Conservation (phyloP, 345 rosid genomes). For the Eucalyptus marginata region DNA sequence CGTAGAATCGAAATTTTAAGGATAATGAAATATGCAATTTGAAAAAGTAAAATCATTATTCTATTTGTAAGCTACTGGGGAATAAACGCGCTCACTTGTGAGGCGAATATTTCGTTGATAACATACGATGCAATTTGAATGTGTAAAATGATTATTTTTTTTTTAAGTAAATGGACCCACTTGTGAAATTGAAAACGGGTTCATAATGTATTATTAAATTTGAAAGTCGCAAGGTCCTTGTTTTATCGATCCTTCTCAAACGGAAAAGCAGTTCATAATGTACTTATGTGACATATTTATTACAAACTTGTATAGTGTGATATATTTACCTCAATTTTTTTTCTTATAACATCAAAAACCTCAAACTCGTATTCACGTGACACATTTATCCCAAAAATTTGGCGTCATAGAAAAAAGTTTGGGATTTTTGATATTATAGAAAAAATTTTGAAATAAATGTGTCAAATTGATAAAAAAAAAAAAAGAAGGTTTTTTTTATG, state of each 20-base stretch:
- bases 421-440: no score
- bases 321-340: no score
- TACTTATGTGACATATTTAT: no score
- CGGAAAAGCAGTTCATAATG: neutral
- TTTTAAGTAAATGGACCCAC: neutral
- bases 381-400: no score
- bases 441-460: no score
- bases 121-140: neutral
- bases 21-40: neutral
- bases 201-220: neutral
- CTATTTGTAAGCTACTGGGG: neutral
- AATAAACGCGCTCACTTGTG: neutral
- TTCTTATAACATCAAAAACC: no score
- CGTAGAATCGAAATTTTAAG: neutral
- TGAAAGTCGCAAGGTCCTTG: neutral
- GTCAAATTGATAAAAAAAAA: no score
- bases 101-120: neutral
- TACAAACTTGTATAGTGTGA: no score
- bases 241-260: neutral
- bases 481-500: accelerated
- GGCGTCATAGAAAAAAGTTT: no score
- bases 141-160: neutral
- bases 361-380: no score
- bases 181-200: neutral
- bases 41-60: neutral